Base-by-base conservation (phyloP, 2,329 filamentous ascomycete species). In the Rutstroemia sp. region DNA sequence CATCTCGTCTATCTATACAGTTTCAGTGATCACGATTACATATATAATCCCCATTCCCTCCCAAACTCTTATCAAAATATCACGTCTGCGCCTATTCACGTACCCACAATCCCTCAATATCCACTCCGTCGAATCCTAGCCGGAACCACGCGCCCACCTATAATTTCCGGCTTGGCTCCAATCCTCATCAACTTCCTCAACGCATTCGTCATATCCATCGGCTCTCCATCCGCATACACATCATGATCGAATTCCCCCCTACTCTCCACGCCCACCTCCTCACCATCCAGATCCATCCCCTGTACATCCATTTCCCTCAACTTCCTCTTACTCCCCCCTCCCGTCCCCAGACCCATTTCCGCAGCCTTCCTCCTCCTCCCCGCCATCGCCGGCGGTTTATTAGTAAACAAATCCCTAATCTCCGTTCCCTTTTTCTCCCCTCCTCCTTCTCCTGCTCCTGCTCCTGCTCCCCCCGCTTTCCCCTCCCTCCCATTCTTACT, bases 131-230 rank as follows among this genome's bases (percentile, higher is more conserved):
- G 14, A 7, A 54, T 49, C 5, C 52, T 45, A 38, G 52, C 9
- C 4, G 52, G 52, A 34, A 54, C n/a, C 9, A 49, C 34, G 21
- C 44, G 44, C 19, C 34, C 52, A 54, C 44, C 23, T 19, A 54
- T 41, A 4, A n/a, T 41, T 9, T 54, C 46, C 12, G 47, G 19
- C n/a, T 38, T 42, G 18, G 27, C 42, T 25, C 52, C 44, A 3
- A 54, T 19, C 5, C 49, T 34, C 52, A 45, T 39, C 18, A 54
- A 21, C 25, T 18, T 42, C 27, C 39, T 30, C 42, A 45, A 54
- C n/a, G 42, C 44, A 27, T 7, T 27, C n/a, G 37, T 37, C 27
- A 49, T 23, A 12, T 34, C 25, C 23, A 49, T 9, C 34, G 52
- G 52, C 7, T 16, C 16, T 8, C 47, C 41, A 38, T 27, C 6